Conservation (phyloP, 1,139 yeast species). For the Candida glucosophila region DNA sequence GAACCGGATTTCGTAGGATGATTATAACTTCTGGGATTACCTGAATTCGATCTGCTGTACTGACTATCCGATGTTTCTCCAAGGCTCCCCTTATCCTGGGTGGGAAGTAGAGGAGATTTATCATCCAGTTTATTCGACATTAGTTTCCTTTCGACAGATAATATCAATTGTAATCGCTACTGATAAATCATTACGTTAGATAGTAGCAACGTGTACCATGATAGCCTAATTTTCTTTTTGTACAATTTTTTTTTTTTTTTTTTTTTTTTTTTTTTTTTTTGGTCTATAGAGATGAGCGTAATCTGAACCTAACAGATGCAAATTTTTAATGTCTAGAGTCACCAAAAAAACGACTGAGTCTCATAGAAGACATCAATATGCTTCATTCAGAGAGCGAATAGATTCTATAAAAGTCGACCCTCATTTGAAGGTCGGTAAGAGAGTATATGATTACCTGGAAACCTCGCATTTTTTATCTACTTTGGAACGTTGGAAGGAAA, state of each 20-base stretch:
- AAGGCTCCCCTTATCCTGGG: constrained; percentile 23
- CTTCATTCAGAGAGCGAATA: constrained; percentile 75
- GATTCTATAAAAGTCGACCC: constrained; percentile 87
- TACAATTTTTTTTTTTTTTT: constrained; percentile 1
- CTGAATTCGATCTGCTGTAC: too few species aligned
- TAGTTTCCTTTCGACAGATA: not conserved
- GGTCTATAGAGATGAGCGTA: constrained; percentile 1
- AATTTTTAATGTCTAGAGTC: too few species aligned
- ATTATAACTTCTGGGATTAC: too few species aligned
- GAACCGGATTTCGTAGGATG: constrained; percentile 15
- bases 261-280: constrained; percentile 2
- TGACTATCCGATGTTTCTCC: constrained; percentile 9
- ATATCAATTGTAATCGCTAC: not conserved
- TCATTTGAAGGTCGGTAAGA: constrained; percentile 48
- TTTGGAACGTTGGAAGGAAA: constrained; percentile 80
- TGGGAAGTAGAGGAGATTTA: constrained; percentile 16
- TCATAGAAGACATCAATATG: constrained; percentile 52
- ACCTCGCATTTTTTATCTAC: constrained; percentile 75
- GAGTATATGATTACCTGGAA: constrained; percentile 65
- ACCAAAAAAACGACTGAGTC: constrained; percentile 44
- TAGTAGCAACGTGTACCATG: not conserved
- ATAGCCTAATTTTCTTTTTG: not conserved
- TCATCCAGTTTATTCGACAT: constrained; percentile 1
- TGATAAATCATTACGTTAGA: not conserved
- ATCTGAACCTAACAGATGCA: too few species aligned